Evolutionary conservation across 257 asterid genomes (phyloP), one percentile per base, ranked within the genome.

Genomic region (Linaria vulgaris): DNA sequence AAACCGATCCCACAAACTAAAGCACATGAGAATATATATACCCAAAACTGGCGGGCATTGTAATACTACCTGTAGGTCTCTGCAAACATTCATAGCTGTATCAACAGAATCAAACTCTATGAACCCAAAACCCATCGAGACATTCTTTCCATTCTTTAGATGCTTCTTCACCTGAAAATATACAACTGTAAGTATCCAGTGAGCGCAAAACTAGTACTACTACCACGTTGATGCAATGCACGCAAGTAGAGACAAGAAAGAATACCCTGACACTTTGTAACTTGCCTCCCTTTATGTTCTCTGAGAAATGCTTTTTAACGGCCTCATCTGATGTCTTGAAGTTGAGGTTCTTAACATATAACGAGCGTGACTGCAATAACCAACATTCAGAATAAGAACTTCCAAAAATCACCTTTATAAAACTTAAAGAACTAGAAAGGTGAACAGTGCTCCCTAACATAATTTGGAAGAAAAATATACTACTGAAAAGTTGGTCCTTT

Each of bases 61-160:
- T 20, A 46, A 43, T 27, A 67, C 62, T 65, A 85, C 98, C 91
- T 89, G 95, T 43, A 92, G 70, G 69, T 85, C 91, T 84, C 67
- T 85, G 82, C 96, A 87, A 70, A 84, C 82, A 24, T 70, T 80
- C 45, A 73, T 63, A 47, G 99, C 94, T 50, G 99, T 83, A 72
- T 90, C 94, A 45, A 79, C 84, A 38, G 81, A 76, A 81, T 94
- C 96, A 19, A 94, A 90, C 76, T 94, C 99, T 52, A 90, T 22
- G 67, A 94, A 94, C 55, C 99, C 99, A 72, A 89, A 92, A 58
- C 99, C 99, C 94, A 75, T 89, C 1, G 99, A 92, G 45, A 92
- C 82, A 59, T 61, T 80, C 82, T 92, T 89, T 73, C 97, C 97
- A 54, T 89, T 89, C 82, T 87, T 89, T 53, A 79, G 25, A 75